These are phyloP conservation scores for Daedaleopsis sinensis DNA, from an alignment of 768 basidiomycete genomes.

Conservation along the genomic window DNA sequence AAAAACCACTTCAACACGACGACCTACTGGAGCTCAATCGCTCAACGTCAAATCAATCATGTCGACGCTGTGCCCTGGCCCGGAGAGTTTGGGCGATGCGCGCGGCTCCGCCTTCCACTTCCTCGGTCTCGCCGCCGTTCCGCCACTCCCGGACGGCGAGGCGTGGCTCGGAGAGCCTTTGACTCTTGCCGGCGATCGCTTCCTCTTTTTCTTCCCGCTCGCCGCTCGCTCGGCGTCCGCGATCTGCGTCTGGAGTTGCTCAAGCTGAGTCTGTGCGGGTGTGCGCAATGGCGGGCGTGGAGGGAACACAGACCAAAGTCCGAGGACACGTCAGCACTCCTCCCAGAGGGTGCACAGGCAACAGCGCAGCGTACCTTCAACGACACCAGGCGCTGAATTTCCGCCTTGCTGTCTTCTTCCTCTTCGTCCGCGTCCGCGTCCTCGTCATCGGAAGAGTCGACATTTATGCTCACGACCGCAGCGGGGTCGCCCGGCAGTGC, in stretches of 20 bases:
- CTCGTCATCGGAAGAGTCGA: too few relatives aligned
- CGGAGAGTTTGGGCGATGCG: neutral
- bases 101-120: neutral
- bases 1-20: too few relatives aligned
- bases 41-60: neutral
- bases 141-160: neutral
- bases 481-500: too few relatives aligned
- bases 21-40: neutral
- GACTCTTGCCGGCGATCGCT: neutral
- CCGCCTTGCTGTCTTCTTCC: slow-evolving; percentile 3
- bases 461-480: too few relatives aligned
- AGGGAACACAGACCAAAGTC: too few relatives aligned
- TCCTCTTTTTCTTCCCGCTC: neutral
- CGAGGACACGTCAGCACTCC: too few relatives aligned
- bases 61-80: neutral
- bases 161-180: too few relatives aligned
- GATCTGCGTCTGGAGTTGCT: too few relatives aligned
- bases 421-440: neutral
- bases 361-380: neutral
- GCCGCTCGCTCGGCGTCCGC: too few relatives aligned
- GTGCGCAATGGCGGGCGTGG: too few relatives aligned
- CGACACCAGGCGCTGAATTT: neutral
- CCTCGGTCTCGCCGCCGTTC: neutral
- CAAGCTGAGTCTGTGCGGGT: neutral
- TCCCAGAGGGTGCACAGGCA: too few relatives aligned